Evolutionary conservation across 2,329 filamentous ascomycete genomes (phyloP), one percentile per base, ranked within the genome.

Genomic region (Fusarium tanahbumbuense): DNA sequence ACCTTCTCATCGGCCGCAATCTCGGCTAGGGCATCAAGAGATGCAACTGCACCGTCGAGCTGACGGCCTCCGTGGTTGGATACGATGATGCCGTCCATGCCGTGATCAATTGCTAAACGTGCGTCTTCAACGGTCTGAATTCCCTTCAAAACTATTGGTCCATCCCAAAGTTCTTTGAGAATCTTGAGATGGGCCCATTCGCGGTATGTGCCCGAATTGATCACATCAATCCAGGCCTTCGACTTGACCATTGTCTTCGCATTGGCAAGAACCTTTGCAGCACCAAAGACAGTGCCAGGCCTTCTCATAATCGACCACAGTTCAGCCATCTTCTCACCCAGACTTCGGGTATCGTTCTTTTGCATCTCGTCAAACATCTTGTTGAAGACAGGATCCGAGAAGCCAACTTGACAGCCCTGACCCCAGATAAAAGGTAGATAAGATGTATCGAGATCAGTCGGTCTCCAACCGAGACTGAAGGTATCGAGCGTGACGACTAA

Each of bases 401-500:
- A 89, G 3, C 90, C 91, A 4, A 90, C 83, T 46, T 86, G 82
- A 53, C 87, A 85, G 4, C 91, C 91, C 12, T 87, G 77, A 0
- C 87, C 87, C 41, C 81, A 83, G 28, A 89, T 79, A 68, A 92
- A 91, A 0, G 89, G 87, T 0, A 88, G 73, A 72, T 88, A 91
- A 5, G 83, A 87, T 16, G 84, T 83, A 68, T 92, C 90, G 7
- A 93, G 83, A 74, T 93, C 91, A 0, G 82, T 83, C 0, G 91
- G 91, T 40, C 92, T 83, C 91, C 91, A 94, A 1, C 86, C 86
- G 37, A 93, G 82, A 15, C 85, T 85, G 78, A 88, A 92, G 0
- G 91, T 93, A 77, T 94, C 92, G 0, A 93, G 82, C 0, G 92
- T 94, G 1, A 94, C 89, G 9, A 93, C 87, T 0, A 93, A 82